Evolutionary conservation across 192 early-diverging fungal species (phyloP), one percentile per base, ranked within the genome.

Genomic region (Coemansia sp.): DNA sequence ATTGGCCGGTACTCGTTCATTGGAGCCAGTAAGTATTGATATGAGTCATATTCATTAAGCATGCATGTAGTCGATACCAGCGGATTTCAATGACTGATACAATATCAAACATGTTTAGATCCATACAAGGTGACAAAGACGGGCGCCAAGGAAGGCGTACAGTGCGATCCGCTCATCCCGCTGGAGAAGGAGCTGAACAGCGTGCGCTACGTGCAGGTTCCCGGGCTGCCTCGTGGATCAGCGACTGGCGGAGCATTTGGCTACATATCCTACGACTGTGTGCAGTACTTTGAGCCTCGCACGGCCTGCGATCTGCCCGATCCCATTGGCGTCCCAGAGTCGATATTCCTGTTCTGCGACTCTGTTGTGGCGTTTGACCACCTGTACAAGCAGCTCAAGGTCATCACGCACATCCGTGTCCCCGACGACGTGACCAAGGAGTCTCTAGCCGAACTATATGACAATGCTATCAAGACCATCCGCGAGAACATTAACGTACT

Each of bases 1-100:
- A 94, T 97, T 83, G 93, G 95, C 31, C 91, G 95, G 62, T 99
- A 97, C 83, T 96, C 95, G 50, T 97, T 98, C 76, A 89, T 99
- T 66, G 98, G 98, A 16, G 89, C 93, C 62, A 88, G 92, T 84
- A 77, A 84, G 78, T 80, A 44, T 50, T 13, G 44, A 62, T 50
- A 20, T 72, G 71, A 72, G 46, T 72, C 71, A 72, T 61, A 36
- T 53, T 53, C 16, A 36, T 24, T 52, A 9, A 8, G 10, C 18
- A 52, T 52, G 49, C 49, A 57, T 57, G 53, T 27, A 16, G 27
- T 33, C 29, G 46, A 47, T 50, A 33, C 29, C 46, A 65, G 31
- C 20, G n/a, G 33, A 27, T 18, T 31, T 34, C 15, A 44, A 18
- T 60, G 57, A 60, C 57, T 60, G 16, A 60, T 60, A n/a, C 57